Evolutionary conservation across 139 green algal genomes (phyloP).

Genomic region (Chlamydomonas sp.): DNA sequence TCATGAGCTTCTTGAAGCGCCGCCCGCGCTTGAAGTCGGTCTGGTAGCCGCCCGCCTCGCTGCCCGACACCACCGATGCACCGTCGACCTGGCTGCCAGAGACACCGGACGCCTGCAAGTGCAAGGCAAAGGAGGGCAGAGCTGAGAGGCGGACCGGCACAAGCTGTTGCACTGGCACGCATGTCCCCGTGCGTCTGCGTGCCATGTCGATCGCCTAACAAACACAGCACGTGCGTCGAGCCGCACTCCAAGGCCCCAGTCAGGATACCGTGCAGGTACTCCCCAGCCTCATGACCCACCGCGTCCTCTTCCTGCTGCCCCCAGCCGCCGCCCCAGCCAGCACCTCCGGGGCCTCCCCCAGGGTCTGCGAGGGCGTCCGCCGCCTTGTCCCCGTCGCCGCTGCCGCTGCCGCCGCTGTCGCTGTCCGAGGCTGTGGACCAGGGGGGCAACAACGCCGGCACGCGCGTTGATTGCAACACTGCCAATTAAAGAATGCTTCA

Average conservation of each 20-base stretch:
- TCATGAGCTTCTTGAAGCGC: constrained; percentile 51
- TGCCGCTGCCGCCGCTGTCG: constrained; percentile 1
- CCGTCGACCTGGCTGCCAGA: constrained; percentile 38
- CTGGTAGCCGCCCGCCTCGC: constrained; percentile 46
- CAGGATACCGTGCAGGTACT: too few relatives aligned
- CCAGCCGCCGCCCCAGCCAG: not conserved
- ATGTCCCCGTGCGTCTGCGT: too few relatives aligned
- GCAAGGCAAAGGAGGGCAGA: not conserved
- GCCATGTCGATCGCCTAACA: too few relatives aligned
- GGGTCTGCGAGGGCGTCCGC: constrained; percentile 1
- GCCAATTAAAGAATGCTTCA: too few relatives aligned
- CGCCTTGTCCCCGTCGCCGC: not conserved
- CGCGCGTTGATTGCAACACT: too few relatives aligned
- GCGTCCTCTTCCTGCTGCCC: too few relatives aligned
- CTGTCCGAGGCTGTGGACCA: not conserved
- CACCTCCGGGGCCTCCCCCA: not conserved
- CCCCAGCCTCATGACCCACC: too few relatives aligned
- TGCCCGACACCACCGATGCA: constrained; percentile 23
- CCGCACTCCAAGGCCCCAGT: too few relatives aligned
- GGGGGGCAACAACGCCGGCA: not conserved
- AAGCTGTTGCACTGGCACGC: too few relatives aligned
- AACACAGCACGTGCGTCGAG: too few relatives aligned
- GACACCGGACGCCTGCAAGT: constrained; percentile 25
- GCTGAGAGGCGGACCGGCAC: not conserved
- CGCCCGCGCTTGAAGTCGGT: constrained; percentile 57